phyloP scores from a whole-genome alignment of 148 eudicot genomes.

The Heliamphora exappendiculata region DNA sequence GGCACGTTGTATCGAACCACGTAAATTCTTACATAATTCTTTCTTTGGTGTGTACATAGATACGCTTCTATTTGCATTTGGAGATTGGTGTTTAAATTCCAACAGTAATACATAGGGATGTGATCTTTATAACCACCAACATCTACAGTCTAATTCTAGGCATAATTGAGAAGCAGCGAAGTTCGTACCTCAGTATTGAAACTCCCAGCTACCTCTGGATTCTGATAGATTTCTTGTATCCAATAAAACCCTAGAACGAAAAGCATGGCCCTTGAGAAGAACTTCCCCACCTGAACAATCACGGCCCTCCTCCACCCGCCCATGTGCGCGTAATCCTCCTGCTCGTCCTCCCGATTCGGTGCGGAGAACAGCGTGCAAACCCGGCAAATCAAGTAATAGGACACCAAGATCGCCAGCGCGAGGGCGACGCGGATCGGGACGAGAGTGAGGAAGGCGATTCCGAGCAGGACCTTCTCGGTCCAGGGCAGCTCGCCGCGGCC shows the following conservation, averaged over 20 bases:
- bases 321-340: slow-evolving; percentile 66
- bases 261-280: slow-evolving; percentile 57
- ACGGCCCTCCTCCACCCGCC: slow-evolving; percentile 70
- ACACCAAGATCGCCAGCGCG: slow-evolving; percentile 36
- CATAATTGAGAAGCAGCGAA: neutral
- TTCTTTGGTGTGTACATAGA: too few species aligned
- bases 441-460: slow-evolving; percentile 38
- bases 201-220: slow-evolving; percentile 11
- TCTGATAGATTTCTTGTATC: slow-evolving; percentile 32
- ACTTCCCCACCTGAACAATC: slow-evolving; percentile 50
- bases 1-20: too few species aligned
- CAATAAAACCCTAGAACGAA: slow-evolving; percentile 81
- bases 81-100: too few species aligned
- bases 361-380: slow-evolving; percentile 51
- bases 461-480: slow-evolving; percentile 44
- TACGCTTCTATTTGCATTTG: too few species aligned
- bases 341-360: slow-evolving; percentile 47
- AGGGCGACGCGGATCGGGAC: slow-evolving; percentile 47
- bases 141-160: neutral
- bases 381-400: slow-evolving; percentile 61
- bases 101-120: too few species aligned
- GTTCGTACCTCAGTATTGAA: slow-evolving; percentile 21
- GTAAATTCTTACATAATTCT: too few species aligned
- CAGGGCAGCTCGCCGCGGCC: slow-evolving; percentile 53
- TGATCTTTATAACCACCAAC: too few species aligned